A percentile compares a stretch with the other conserved stretches of the same genome.
Evolutionary conservation across 148 eudicot species (phyloP).

Genomic region (Amaranthus hypochondriacus): DNA sequence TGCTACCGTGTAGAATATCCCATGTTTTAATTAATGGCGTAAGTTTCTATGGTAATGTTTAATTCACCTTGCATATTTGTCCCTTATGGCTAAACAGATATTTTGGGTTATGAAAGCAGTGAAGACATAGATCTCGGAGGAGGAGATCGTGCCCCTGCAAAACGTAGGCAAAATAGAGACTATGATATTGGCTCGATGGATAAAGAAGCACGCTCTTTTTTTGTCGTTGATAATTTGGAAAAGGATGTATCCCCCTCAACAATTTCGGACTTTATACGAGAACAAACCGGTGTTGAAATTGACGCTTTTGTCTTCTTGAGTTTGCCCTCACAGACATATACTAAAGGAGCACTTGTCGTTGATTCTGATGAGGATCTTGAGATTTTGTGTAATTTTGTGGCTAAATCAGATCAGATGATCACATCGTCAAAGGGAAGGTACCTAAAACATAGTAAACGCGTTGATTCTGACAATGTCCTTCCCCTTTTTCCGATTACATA

Average conservation of each 20-base stretch:
- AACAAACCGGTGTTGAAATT: constrained; percentile 35
- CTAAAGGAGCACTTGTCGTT: constrained; percentile 43
- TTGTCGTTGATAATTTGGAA: constrained; percentile 56
- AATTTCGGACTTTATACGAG: constrained; percentile 39
- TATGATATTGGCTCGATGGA: constrained; percentile 7
- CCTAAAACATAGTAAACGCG: background rate
- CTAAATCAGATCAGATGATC: constrained; percentile 37
- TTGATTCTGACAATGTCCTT: background rate
- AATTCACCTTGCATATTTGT: background rate
- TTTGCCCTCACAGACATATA: constrained; percentile 30
- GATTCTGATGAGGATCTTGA: constrained; percentile 32
- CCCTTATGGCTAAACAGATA: constrained; percentile 25
- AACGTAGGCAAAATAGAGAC: background rate
- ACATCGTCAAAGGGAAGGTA: constrained; percentile 60
- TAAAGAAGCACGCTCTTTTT: constrained; percentile 18
- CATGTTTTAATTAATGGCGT: background rate
- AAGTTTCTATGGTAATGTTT: background rate
- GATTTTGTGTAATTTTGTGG: constrained; percentile 35
- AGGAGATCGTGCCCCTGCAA: background rate
- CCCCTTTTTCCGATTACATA: background rate
- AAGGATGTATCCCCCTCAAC: constrained; percentile 37
- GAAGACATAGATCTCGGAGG: constrained; percentile 30
- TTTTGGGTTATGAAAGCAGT: constrained; percentile 11
- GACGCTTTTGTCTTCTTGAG: constrained; percentile 45
- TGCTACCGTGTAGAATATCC: no score